phyloP scores from a whole-genome alignment of 192 early-diverging fungal genomes.

The Spizellomyces sp. region DNA sequence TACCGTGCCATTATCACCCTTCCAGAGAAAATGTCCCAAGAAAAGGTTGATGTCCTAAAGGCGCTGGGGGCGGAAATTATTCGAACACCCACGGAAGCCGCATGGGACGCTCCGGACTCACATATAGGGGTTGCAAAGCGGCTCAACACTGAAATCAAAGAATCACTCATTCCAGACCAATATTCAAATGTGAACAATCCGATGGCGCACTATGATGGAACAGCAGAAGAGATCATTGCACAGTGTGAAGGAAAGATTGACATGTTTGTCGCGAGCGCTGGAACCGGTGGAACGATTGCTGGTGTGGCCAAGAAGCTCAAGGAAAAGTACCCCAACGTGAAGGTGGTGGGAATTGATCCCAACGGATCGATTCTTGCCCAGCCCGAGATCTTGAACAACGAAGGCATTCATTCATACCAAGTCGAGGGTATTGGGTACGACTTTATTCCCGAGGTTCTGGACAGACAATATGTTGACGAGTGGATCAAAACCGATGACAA shows the following conservation, averaged over 20 bases:
- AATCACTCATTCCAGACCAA: constrained; percentile 97
- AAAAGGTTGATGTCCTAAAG: constrained; percentile 99
- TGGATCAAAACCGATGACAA: constrained; percentile 99
- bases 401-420: constrained; percentile 71
- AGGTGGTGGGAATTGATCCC: constrained; percentile 94
- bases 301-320: constrained; percentile 95
- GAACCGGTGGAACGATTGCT: constrained; percentile 97
- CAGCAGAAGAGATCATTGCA: constrained; percentile 57
- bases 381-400: constrained; percentile 78
- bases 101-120: constrained; percentile 97
- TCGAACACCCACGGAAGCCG: constrained; percentile 98
- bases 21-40: constrained; percentile 99
- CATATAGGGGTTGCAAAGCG: constrained; percentile 96
- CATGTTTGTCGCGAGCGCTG: constrained; percentile 95
- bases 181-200: constrained; percentile 98
- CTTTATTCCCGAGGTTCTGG: constrained; percentile 93
- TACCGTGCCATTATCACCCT: constrained; percentile 98
- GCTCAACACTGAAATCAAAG: constrained; percentile 92
- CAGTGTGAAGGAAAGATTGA: constrained; percentile 89
- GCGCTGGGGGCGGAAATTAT: constrained; percentile 97
- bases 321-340: constrained; percentile 84
- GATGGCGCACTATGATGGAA: constrained; percentile 93
- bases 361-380: constrained; percentile 91
- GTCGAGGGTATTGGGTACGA: constrained; percentile 99
- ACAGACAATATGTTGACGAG: constrained; percentile 80